Conservation (phyloP, 768 basidiomycete species). For the Floccularia luteovirens region DNA sequence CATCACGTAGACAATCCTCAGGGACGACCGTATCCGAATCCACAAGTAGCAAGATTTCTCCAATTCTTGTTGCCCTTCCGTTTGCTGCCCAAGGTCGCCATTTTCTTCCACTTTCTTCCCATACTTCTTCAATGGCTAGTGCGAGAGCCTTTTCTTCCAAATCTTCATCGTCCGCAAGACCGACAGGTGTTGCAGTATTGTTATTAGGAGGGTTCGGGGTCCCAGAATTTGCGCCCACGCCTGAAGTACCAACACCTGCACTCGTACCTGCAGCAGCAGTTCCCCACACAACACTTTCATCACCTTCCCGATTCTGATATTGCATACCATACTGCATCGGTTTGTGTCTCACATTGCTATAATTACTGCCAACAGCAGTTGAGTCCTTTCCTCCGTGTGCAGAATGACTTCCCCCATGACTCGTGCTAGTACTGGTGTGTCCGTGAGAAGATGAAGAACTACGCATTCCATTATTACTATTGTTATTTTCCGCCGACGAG, state of each 20-base stretch:
- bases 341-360: conserved; percentile 16
- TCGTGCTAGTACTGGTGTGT: too few species aligned
- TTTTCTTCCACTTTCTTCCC: conserved; percentile 39
- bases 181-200: conserved; percentile 1
- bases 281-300: conserved; percentile 33
- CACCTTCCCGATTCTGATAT: conserved; percentile 58
- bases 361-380: conserved; percentile 10
- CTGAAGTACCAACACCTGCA: too few species aligned
- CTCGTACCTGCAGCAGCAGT: conserved; percentile 8
- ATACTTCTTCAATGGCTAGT: conserved; percentile 68
- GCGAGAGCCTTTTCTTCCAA: conserved; percentile 68
- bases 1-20: conserved; percentile 81
- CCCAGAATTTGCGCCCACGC: too few species aligned
- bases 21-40: conserved; percentile 76
- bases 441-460: conserved; percentile 12
- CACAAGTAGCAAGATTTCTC: conserved; percentile 72
- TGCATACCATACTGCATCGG: conserved; percentile 49
- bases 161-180: conserved; percentile 25
- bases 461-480: conserved; percentile 4
- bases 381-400: too few species aligned
- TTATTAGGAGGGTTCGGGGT: too few species aligned
- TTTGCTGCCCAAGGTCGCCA: conserved; percentile 73
- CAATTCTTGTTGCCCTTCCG: conserved; percentile 59
- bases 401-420: too few species aligned
- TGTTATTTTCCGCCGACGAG: conserved; percentile 13